Evolutionary conservation across 2,329 filamentous ascomycete genomes (phyloP).

Genomic region (Alternaria sp.): DNA sequence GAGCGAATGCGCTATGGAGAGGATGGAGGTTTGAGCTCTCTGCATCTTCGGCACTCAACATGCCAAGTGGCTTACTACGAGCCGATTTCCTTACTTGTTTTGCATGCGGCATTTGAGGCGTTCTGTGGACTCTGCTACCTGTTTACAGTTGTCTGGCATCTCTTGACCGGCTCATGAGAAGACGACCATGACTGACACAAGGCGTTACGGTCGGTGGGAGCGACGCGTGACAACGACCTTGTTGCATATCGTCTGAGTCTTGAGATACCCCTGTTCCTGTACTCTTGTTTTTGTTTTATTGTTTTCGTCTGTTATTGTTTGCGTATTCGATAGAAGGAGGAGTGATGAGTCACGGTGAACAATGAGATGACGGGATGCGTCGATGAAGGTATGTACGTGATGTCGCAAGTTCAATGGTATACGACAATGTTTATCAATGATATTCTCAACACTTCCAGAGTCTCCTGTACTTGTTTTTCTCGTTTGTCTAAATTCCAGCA

Average conservation of each 20-base stretch:
- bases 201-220: slow-evolving; percentile 38
- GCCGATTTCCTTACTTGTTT: neutral
- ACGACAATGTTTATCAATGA: neutral
- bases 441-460: neutral
- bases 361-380: neutral
- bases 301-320: slow-evolving; percentile 7
- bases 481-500: too few relatives aligned
- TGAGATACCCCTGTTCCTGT: slow-evolving; percentile 30
- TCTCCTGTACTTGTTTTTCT: neutral
- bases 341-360: neutral
- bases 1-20: slow-evolving; percentile 63
- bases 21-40: slow-evolving; percentile 59
- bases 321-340: neutral
- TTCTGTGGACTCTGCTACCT: slow-evolving; percentile 2
- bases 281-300: slow-evolving; percentile 11
- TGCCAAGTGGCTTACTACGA: neutral
- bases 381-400: neutral
- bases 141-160: slow-evolving; percentile 11
- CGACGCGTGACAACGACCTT: slow-evolving; percentile 30
- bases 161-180: slow-evolving; percentile 32
- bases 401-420: neutral
- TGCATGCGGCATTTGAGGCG: slow-evolving; percentile 8
- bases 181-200: slow-evolving; percentile 26
- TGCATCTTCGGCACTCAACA: slow-evolving; percentile 1
- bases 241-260: slow-evolving; percentile 27